phyloP scores from a whole-genome alignment of 805 yeast genomes.

The Saccharomycodes ludwigii region DNA sequence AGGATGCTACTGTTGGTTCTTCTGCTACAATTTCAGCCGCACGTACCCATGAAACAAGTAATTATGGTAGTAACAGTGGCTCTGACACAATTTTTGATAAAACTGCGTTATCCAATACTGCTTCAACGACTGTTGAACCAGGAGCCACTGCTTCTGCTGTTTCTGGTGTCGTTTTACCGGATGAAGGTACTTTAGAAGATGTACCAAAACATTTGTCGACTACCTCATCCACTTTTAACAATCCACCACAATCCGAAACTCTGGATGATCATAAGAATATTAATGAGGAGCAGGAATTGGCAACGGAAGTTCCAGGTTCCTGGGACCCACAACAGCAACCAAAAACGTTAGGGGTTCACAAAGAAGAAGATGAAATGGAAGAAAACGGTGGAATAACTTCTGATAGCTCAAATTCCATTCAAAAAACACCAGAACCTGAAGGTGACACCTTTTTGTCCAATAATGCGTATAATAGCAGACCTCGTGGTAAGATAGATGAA shows the following conservation, averaged over 20 bases:
- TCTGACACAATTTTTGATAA: no score
- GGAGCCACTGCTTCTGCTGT: slow-evolving; percentile 13
- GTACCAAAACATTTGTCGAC: slow-evolving; percentile 58
- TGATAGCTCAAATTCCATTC: no score
- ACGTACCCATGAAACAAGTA: neutral
- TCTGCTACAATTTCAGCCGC: slow-evolving; percentile 1
- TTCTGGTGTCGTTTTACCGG: slow-evolving; percentile 16
- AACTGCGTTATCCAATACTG: slow-evolving; percentile 14
- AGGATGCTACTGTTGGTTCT: neutral
- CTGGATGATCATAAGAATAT: slow-evolving; percentile 25
- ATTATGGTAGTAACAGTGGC: neutral
- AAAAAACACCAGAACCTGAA: no score
- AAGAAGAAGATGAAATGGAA: slow-evolving; percentile 1
- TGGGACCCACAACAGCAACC: slow-evolving; percentile 4
- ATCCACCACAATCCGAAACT: slow-evolving; percentile 67
- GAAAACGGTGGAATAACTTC: no score
- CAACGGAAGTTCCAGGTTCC: slow-evolving; percentile 20
- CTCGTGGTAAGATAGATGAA: slow-evolving; percentile 21
- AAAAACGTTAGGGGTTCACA: neutral
- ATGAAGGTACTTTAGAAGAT: slow-evolving; percentile 8
- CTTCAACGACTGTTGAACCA: slow-evolving; percentile 15
- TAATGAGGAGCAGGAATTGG: slow-evolving; percentile 18
- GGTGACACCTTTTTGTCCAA: slow-evolving; percentile 9
- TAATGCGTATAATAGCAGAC: no score
- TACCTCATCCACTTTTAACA: slow-evolving; percentile 84